These are phyloP conservation scores for Irpex lacteus DNA, from an alignment of 1,284 basidiomycete species.

Conservation along the genomic window DNA sequence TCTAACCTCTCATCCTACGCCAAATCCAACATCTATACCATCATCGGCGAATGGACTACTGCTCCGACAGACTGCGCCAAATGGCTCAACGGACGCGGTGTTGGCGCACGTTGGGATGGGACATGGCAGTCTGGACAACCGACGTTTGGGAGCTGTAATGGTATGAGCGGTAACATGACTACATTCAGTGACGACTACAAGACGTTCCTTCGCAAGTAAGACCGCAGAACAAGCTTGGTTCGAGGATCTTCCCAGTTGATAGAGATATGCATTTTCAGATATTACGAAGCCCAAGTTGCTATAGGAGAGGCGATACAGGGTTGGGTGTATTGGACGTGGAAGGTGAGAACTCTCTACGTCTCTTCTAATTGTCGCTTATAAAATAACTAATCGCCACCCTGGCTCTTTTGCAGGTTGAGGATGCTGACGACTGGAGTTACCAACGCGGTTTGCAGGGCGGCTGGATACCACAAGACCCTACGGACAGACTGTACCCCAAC, in stretches of 20 bases:
- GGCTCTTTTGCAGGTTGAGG: constrained; percentile 47
- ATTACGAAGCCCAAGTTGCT: constrained; percentile 78
- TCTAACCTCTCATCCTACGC: constrained; percentile 35
- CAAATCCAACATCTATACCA: constrained; percentile 53
- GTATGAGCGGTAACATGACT: constrained; percentile 55
- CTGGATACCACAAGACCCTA: constrained; percentile 70
- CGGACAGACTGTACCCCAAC: constrained; percentile 56
- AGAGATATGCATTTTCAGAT: constrained; percentile 33
- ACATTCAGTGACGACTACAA: constrained; percentile 66
- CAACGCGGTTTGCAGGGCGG: constrained; percentile 65
- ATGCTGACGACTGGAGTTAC: constrained; percentile 76
- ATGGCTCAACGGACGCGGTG: constrained; percentile 70
- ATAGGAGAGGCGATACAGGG: constrained; percentile 65
- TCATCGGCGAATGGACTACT: constrained; percentile 77
- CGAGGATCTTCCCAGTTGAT: background rate
- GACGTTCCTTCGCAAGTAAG: constrained; percentile 57
- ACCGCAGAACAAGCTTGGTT: constrained; percentile 5
- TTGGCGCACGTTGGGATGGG: constrained; percentile 74
- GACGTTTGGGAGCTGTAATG: constrained; percentile 55
- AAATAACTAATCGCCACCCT: background rate
- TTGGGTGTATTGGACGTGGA: constrained; percentile 89
- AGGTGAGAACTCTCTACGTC: constrained; percentile 39
- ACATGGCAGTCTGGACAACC: constrained; percentile 39
- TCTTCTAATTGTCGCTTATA: background rate
- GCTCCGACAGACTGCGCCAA: constrained; percentile 80